Conservation (phyloP, 108 stramenopile genomes). For the Cyclotella kingstonii region DNA sequence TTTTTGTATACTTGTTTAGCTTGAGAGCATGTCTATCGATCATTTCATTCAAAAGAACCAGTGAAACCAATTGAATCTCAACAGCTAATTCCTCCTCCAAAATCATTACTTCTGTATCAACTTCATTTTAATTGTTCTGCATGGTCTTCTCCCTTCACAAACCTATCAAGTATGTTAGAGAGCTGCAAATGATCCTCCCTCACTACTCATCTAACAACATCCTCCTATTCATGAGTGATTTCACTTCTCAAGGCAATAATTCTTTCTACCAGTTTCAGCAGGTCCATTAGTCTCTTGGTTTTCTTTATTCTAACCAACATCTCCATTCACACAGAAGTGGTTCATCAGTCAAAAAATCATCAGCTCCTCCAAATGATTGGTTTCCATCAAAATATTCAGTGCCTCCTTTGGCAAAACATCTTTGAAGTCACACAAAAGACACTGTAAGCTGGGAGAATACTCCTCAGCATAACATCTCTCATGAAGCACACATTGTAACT, state of each 20-base stretch:
- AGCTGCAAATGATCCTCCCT: constrained; percentile 54
- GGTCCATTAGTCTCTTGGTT: constrained; percentile 42
- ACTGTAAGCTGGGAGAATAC: too few species aligned
- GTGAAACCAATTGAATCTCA: not conserved
- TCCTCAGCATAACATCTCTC: too few species aligned
- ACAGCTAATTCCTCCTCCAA: constrained; percentile 27
- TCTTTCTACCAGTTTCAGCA: constrained; percentile 58
- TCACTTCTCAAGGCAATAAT: constrained; percentile 58
- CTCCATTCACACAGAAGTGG: constrained; percentile 52
- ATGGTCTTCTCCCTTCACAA: constrained; percentile 37
- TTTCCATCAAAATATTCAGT: constrained; percentile 70
- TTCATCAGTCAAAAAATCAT: constrained; percentile 63
- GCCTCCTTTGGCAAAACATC: constrained; percentile 57
- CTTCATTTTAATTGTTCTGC: constrained; percentile 9
- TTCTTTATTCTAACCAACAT: constrained; percentile 19
- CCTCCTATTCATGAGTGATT: constrained; percentile 65
- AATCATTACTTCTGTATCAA: constrained; percentile 2
- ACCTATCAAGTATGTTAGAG: constrained; percentile 27
- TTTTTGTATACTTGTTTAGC: too few species aligned
- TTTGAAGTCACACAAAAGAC: constrained; percentile 52
- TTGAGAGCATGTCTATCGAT: not conserved
- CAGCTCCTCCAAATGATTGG: constrained; percentile 56
- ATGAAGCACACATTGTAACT: too few species aligned
- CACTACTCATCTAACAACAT: constrained; percentile 52
- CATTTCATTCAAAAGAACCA: constrained; percentile 1